Evolutionary conservation across 768 basidiomycete species (phyloP).

Genomic region (Goffeauzyma gilvescens): DNA sequence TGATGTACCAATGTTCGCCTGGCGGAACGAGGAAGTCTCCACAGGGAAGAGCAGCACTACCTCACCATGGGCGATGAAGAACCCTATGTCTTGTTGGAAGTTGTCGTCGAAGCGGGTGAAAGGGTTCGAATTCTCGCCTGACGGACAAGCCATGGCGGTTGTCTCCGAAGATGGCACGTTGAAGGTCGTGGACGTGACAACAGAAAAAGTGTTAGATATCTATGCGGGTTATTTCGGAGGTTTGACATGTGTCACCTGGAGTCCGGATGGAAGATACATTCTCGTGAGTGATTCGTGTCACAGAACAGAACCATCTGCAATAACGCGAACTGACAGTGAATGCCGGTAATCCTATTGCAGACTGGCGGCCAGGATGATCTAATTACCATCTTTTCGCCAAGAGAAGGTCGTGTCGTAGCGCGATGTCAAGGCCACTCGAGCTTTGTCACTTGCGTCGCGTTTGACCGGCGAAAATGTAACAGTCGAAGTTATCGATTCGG

Average conservation of each 20-base stretch:
- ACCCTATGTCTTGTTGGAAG: constrained; percentile 27
- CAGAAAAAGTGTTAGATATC: constrained; percentile 75
- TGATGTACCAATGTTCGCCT: constrained; percentile 20
- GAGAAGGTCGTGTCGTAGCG: constrained; percentile 83
- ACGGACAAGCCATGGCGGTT: constrained; percentile 71
- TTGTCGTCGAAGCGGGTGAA: constrained; percentile 17
- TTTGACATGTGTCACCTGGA: constrained; percentile 48
- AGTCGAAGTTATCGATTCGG: constrained; percentile 83
- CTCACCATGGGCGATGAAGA: constrained; percentile 25
- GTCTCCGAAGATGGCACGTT: constrained; percentile 85
- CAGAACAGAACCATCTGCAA: too few species aligned
- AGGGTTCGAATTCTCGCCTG: constrained; percentile 89
- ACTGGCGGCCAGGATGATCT: constrained; percentile 96
- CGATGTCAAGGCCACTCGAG: constrained; percentile 94
- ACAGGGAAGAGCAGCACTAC: constrained; percentile 8
- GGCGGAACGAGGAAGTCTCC: constrained; percentile 28
- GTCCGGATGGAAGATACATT: constrained; percentile 84
- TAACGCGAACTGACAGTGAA: too few species aligned
- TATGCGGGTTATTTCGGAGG: constrained; percentile 90
- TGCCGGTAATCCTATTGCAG: too few species aligned
- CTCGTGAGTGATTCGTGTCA: constrained; percentile 37
- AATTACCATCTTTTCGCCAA: constrained; percentile 79
- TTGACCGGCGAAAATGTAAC: constrained; percentile 75
- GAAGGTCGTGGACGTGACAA: constrained; percentile 68
- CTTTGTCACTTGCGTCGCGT: constrained; percentile 72